These are phyloP conservation scores for Fusarium protoensiforme DNA, from an alignment of 2,329 filamentous ascomycete genomes.

Conservation along the genomic window DNA sequence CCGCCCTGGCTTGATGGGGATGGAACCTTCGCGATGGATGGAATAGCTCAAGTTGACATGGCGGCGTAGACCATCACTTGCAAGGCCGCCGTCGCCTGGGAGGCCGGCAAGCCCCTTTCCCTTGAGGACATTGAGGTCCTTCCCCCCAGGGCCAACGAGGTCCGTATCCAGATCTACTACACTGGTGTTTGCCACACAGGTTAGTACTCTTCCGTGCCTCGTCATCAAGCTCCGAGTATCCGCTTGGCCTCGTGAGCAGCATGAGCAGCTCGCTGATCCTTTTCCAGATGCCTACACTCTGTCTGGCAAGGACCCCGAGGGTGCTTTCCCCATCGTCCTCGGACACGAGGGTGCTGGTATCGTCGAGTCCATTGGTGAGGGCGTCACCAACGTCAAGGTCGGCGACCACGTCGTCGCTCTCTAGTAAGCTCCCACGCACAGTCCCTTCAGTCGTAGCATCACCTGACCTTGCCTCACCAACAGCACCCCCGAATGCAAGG, in stretches of 20 bases:
- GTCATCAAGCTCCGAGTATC: slow-evolving; percentile 16
- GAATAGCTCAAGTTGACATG: slow-evolving; percentile 26
- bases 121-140: slow-evolving; percentile 94
- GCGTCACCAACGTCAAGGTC: slow-evolving; percentile 92
- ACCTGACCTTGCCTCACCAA: slow-evolving; percentile 16
- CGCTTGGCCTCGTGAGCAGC: neutral
- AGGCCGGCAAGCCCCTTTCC: slow-evolving; percentile 87
- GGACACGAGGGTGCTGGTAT: slow-evolving; percentile 93
- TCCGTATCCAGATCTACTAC: slow-evolving; percentile 96
- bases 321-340: slow-evolving; percentile 88
- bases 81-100: slow-evolving; percentile 98
- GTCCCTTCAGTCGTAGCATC: neutral
- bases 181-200: slow-evolving; percentile 99
- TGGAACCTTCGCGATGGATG: slow-evolving; percentile 14
- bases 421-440: slow-evolving; percentile 67
- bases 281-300: slow-evolving; percentile 87
- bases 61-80: slow-evolving; percentile 84
- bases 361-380: slow-evolving; percentile 93
- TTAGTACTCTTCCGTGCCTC: slow-evolving; percentile 51
- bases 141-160: slow-evolving; percentile 90
- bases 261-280: slow-evolving; percentile 17
- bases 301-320: slow-evolving; percentile 97
- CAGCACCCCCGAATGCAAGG: slow-evolving; percentile 94
- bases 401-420: slow-evolving; percentile 93
- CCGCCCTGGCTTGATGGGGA: slow-evolving; percentile 25